Percentiles rank a stretch among this genome's conserved stretches.
Conservation (phyloP, 208 protist genomes). For the Crithidia thermophila region DNA sequence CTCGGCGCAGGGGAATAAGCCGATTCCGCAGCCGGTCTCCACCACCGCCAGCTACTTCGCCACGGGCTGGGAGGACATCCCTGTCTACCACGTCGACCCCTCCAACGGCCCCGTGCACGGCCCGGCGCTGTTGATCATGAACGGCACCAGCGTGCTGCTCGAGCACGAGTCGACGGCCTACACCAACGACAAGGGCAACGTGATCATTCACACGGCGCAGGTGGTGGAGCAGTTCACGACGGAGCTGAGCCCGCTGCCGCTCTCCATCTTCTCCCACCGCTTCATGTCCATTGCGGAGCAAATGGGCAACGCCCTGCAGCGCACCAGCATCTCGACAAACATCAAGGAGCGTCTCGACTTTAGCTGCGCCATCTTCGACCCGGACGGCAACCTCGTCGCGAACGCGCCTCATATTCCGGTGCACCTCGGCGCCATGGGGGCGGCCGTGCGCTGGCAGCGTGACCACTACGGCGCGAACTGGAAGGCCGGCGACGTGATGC, state of each 20-base stretch:
- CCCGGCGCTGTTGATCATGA: constrained; percentile 92
- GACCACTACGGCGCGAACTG: constrained; percentile 54
- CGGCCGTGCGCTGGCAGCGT: constrained; percentile 89
- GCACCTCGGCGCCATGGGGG: constrained; percentile 95
- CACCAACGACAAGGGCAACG: constrained; percentile 81
- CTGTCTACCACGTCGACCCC: constrained; percentile 61
- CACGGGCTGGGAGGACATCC: constrained; percentile 56
- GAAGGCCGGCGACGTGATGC: constrained; percentile 92
- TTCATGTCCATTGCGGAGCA: constrained; percentile 98
- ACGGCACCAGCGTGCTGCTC: constrained; percentile 92
- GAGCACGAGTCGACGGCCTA: constrained; percentile 78
- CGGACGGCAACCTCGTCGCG: constrained; percentile 93
- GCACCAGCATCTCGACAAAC: constrained; percentile 96
- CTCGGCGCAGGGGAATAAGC: constrained; percentile 30
- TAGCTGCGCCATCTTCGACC: constrained; percentile 88
- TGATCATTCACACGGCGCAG: constrained; percentile 68
- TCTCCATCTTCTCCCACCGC: constrained; percentile 95
- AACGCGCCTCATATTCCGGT: constrained; percentile 97
- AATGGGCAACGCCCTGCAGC: constrained; percentile 96
- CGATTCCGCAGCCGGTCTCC: constrained; percentile 21
- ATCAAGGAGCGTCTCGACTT: constrained; percentile 96
- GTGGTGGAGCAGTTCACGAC: constrained; percentile 49
- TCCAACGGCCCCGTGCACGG: constrained; percentile 64
- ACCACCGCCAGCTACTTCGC: constrained; percentile 43
- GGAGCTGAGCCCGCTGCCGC: constrained; percentile 72